phyloP scores from a whole-genome alignment of 139 green algal genomes.

The Coelastrella sp. region DNA sequence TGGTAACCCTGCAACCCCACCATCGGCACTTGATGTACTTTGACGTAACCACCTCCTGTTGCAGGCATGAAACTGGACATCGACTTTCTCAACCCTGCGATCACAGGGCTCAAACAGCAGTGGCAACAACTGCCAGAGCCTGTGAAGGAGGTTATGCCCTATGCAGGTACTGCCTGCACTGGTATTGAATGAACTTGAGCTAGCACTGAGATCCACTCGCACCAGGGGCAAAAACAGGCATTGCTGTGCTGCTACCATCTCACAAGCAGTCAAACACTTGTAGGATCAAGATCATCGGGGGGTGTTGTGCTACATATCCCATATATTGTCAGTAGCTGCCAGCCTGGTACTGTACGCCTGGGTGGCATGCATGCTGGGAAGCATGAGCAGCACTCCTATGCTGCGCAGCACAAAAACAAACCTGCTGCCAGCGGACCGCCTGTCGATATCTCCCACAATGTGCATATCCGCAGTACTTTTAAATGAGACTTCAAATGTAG shows the following conservation, averaged over 20 bases:
- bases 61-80: constrained; percentile 39
- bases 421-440: too few relatives aligned
- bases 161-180: not conserved
- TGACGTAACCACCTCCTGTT: too few relatives aligned
- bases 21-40: not conserved
- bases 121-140: constrained; percentile 42
- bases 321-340: not conserved
- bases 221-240: too few relatives aligned
- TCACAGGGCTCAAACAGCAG: constrained; percentile 14
- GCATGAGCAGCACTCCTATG: too few relatives aligned
- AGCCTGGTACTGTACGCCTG: not conserved
- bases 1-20: too few relatives aligned
- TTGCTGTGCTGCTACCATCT: not conserved
- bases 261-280: too few relatives aligned
- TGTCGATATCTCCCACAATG: not conserved
- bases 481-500: not conserved
- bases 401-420: too few relatives aligned
- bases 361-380: not conserved
- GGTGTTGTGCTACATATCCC: too few relatives aligned
- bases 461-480: not conserved
- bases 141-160: constrained; percentile 28
- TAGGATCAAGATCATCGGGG: too few relatives aligned
- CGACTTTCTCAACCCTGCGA: constrained; percentile 30
- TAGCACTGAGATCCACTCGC: too few relatives aligned
- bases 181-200: not conserved